Percentiles rank a stretch among this genome's conserved stretches.
These are phyloP conservation scores for Dicorynia guianensis DNA, from an alignment of 306 rosid genomes.

Conservation along the genomic window DNA sequence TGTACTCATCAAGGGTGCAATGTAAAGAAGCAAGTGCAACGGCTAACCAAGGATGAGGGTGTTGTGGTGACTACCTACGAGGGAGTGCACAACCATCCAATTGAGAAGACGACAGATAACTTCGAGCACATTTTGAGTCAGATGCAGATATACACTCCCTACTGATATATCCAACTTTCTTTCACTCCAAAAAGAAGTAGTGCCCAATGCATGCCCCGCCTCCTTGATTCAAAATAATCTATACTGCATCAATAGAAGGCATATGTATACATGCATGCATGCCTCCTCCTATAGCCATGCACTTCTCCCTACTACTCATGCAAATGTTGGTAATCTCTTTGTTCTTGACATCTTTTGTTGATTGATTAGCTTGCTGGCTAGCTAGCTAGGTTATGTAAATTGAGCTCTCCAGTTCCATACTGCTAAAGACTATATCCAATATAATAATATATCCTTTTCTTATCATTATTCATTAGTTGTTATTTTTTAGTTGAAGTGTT, in stretches of 20 bases:
- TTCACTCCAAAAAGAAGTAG: neutral
- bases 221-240: slow-evolving; percentile 38
- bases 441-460: slow-evolving; percentile 20
- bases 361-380: no score
- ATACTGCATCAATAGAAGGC: slow-evolving; percentile 28
- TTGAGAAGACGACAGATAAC: slow-evolving; percentile 76
- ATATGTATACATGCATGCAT: no score
- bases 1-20: slow-evolving; percentile 90
- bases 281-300: no score
- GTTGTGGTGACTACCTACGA: slow-evolving; percentile 90
- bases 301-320: no score
- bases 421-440: neutral
- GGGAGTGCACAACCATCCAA: slow-evolving; percentile 85
- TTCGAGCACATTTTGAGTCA: slow-evolving; percentile 87
- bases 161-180: slow-evolving; percentile 35
- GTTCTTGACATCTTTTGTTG: no score
- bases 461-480: neutral
- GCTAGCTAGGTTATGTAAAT: slow-evolving; percentile 33
- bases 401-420: slow-evolving; percentile 33
- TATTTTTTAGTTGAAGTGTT: slow-evolving; percentile 8
- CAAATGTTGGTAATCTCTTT: no score
- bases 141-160: slow-evolving; percentile 83
- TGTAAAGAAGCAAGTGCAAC: slow-evolving; percentile 94
- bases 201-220: neutral
- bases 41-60: slow-evolving; percentile 82